Evolutionary conservation across 148 eudicot species (phyloP).

Genomic region (Fagopyrum homotropicum): DNA sequence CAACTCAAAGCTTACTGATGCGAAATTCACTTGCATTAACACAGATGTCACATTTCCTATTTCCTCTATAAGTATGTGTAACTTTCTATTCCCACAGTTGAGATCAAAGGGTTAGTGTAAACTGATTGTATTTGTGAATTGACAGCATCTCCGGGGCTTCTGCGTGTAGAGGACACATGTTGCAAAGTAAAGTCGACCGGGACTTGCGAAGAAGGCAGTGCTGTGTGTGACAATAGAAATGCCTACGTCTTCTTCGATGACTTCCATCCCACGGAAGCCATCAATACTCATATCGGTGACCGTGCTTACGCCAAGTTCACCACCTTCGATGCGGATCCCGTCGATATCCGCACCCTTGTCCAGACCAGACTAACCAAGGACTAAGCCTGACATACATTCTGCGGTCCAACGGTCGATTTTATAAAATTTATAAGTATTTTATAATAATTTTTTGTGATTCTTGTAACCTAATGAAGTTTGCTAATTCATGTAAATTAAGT

Average conservation of each 20-base stretch:
- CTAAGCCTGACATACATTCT: too few species aligned
- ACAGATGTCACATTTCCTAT: conserved; percentile 17
- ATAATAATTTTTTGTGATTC: too few species aligned
- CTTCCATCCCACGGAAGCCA: conserved; percentile 35
- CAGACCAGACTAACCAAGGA: not conserved
- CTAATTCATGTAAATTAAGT: too few species aligned
- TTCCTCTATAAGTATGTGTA: conserved; percentile 12
- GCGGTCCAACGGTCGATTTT: too few species aligned
- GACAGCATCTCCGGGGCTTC: conserved; percentile 2
- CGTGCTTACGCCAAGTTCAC: not conserved
- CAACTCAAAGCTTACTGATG: conserved; percentile 22
- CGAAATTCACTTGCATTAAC: conserved; percentile 34
- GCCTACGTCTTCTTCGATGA: conserved; percentile 27
- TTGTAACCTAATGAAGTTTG: too few species aligned
- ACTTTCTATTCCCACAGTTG: not conserved
- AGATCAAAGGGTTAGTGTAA: too few species aligned
- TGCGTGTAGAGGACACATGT: not conserved
- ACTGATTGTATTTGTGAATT: not conserved
- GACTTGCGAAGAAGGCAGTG: conserved; percentile 19
- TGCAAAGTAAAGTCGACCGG: conserved; percentile 22
- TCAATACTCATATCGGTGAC: not conserved
- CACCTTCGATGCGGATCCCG: not conserved
- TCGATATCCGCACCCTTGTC: conserved; percentile 4
- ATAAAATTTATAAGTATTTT: too few species aligned
- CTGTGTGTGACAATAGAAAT: conserved; percentile 30